Conservation (phyloP, 495 filamentous ascomycete species). For the Choiromyces venosus region DNA sequence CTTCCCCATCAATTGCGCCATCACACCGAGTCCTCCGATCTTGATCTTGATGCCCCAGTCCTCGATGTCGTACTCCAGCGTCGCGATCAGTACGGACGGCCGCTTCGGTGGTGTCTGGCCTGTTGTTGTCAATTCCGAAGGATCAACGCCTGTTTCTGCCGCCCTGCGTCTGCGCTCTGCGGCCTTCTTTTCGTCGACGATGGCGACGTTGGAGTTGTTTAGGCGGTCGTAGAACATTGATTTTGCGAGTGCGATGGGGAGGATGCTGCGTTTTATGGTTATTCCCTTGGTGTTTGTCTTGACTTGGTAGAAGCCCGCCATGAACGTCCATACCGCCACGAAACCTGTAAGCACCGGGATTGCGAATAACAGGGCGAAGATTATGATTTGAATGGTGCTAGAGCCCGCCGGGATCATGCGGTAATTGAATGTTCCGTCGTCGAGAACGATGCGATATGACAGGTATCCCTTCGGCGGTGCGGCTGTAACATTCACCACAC, state of each 20-base stretch:
- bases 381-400: slow-evolving; percentile 52
- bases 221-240: slow-evolving; percentile 18
- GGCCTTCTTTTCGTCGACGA: slow-evolving; percentile 27
- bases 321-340: slow-evolving; percentile 55
- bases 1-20: slow-evolving; percentile 66
- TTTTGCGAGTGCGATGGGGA: slow-evolving; percentile 45
- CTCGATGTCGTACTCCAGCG: slow-evolving; percentile 70
- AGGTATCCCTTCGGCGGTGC: slow-evolving; percentile 54
- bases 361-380: slow-evolving; percentile 56
- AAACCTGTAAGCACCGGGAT: slow-evolving; percentile 52
- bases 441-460: slow-evolving; percentile 53
- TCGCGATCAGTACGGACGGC: slow-evolving; percentile 59
- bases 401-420: slow-evolving; percentile 54
- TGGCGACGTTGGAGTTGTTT: neutral
- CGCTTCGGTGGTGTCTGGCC: slow-evolving; percentile 37
- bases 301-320: slow-evolving; percentile 63
- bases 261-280: slow-evolving; percentile 23
- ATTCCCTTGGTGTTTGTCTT: slow-evolving; percentile 66
- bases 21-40: slow-evolving; percentile 66
- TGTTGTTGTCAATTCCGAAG: slow-evolving; percentile 16
- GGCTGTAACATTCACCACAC: slow-evolving; percentile 58
- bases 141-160: slow-evolving; percentile 12
- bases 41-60: slow-evolving; percentile 70
- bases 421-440: slow-evolving; percentile 55
- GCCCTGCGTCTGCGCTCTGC: too few species aligned